phyloP scores from a whole-genome alignment of 192 early-diverging fungal species.

The Rhizophagus sp. region DNA sequence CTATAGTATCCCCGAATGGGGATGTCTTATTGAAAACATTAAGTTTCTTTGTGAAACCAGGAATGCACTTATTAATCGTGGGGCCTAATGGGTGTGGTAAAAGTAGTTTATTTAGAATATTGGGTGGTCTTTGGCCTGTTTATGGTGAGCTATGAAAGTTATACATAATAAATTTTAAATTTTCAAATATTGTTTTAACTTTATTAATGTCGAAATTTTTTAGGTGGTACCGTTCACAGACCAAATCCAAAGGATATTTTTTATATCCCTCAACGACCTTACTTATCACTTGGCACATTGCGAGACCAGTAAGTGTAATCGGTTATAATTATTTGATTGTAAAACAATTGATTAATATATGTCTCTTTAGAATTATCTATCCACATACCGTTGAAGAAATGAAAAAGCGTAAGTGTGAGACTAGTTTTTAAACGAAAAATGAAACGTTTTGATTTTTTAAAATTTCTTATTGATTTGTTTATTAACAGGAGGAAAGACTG shows the following conservation, averaged over 20 bases:
- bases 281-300: slow-evolving; percentile 89
- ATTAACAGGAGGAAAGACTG: slow-evolving; percentile 60
- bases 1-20: slow-evolving; percentile 93
- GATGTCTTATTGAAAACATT: slow-evolving; percentile 88
- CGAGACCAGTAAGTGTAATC: slow-evolving; percentile 76
- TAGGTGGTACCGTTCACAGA: slow-evolving; percentile 69
- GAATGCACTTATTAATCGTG: slow-evolving; percentile 89
- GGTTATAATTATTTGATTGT: background rate
- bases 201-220: background rate
- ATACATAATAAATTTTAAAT: background rate
- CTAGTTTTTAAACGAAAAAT: background rate
- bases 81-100: slow-evolving; percentile 97
- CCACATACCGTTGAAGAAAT: slow-evolving; percentile 87
- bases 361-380: slow-evolving; percentile 78
- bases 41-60: slow-evolving; percentile 85
- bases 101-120: slow-evolving; percentile 92
- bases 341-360: background rate
- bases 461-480: background rate
- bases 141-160: slow-evolving; percentile 58
- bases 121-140: slow-evolving; percentile 95
- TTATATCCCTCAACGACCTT: slow-evolving; percentile 99
- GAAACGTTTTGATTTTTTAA: background rate
- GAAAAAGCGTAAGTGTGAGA: slow-evolving; percentile 43
- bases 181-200: background rate
- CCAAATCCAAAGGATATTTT: slow-evolving; percentile 87